Base-by-base conservation (phyloP, 2,329 filamentous ascomycete species). In the Periglandula ipomoeae region DNA sequence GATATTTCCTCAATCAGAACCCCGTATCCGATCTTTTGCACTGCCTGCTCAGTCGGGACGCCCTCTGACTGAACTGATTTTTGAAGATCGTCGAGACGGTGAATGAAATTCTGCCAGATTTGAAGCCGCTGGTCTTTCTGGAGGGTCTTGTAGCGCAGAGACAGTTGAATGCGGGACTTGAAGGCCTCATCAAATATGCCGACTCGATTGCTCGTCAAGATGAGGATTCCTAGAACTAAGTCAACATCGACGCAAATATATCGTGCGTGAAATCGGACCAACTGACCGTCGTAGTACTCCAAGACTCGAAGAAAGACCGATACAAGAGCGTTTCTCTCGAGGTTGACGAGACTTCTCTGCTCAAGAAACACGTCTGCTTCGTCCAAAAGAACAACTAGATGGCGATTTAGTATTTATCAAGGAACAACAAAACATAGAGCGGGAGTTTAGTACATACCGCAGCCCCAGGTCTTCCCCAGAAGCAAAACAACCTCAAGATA, bases 191-290 rank as follows among this genome's bases (percentile, higher is more conserved):
- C 74, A 3, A 77, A 66, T 2, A 62, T 61, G 15, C 71, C 70
- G 5, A 73, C 67, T 3, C 72, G 65, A 59, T 76, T 78, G 8
- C 73, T 77, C 0, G 74, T 78, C 4, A 77, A 61, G 58, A 72
- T 73, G 6, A 75, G 55, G 4, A 74, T 63, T 19, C 73, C 72
- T 32, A 15, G 30, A 32, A n/a, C n/a, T n/a, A n/a, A n/a, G n/a
- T n/a, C n/a, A n/a, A n/a, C n/a, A n/a, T n/a, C n/a, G n/a, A n/a
- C n/a, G n/a, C n/a, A n/a, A n/a, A n/a, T n/a, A n/a, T n/a, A n/a
- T n/a, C n/a, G n/a, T n/a, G n/a, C n/a, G n/a, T n/a, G n/a, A n/a
- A n/a, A n/a, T n/a, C n/a, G n/a, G n/a, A n/a, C n/a, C n/a, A 32
- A 8, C 8, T 32, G 8, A 32, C 37, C 37, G 2, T 61, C 61